Evolutionary conservation across 192 early-diverging fungal genomes (phyloP), one percentile per base, ranked within the genome.

Genomic region (Nowakowskiella sp.): DNA sequence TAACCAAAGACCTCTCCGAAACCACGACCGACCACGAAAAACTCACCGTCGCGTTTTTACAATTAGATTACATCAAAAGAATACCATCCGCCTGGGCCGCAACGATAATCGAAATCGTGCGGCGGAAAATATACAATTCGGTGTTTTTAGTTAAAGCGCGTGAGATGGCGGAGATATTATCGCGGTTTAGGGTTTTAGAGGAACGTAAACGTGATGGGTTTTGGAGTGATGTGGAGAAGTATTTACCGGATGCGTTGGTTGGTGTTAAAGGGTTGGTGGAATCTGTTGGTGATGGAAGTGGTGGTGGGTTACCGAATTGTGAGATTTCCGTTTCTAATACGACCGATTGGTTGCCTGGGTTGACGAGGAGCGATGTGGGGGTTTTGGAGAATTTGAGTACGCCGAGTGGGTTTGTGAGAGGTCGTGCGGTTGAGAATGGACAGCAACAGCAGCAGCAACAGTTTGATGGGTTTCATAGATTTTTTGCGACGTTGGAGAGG

Each of bases 51-150:
- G 74, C 70, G 9, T 69, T 77, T 36, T 30, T 45, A 16, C 74
- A 77, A 44, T 50, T 77, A 6, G 45, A 73, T 19, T 71, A 73
- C 59, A 66, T 77, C 1, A 70, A 77, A 58, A 61, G 74, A 21
- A 77, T 77, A 68, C 64, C 68, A 7, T 60, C 70, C 4, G 74
- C 74, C 1, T 77, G 68, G 68, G 74, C 67, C 21, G 74, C 70
- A 13, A 43, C 62, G 1, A 31, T 71, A 25, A 64, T 70, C 2
- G 74, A 77, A 46, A 62, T 77, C 55, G 74, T 73, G 3, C 64
- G 74, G 47, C 44, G 74, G 21, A 48, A 60, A 28, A 45, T 45
- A 45, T 7, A n/a, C 25, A 8, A 23, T 8, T 30, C 56, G 45
- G 49, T 70, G 1, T 67, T 73, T 51, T 4, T 73, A 4, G 30